Conservation (phyloP, 164 flowering plant genomes). For the Berberis vulgaris region DNA sequence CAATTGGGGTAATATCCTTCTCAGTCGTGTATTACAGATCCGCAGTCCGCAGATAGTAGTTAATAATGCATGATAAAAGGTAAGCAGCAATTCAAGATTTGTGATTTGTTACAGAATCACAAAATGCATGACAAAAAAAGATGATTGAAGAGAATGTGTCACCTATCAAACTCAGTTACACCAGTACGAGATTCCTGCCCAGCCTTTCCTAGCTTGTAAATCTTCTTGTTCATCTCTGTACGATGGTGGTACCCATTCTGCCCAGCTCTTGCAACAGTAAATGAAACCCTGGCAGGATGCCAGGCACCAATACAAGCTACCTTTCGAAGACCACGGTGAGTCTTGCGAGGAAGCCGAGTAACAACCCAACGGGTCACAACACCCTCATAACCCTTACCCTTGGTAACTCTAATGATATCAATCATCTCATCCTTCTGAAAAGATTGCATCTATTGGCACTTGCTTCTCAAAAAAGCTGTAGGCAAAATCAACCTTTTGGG, state of each 20-base stretch:
- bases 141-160: neutral
- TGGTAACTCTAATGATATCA: constrained; percentile 70
- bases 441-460: too few relatives aligned
- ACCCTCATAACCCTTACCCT: constrained; percentile 78
- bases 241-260: constrained; percentile 76
- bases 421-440: constrained; percentile 82
- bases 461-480: too few relatives aligned
- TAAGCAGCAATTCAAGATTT: too few relatives aligned
- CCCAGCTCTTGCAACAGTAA: constrained; percentile 69
- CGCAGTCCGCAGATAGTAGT: too few relatives aligned
- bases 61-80: too few relatives aligned
- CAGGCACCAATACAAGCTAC: constrained; percentile 82
- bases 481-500: too few relatives aligned
- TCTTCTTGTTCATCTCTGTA: constrained; percentile 69
- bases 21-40: too few relatives aligned
- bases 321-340: constrained; percentile 63
- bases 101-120: too few relatives aligned
- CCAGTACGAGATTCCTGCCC: constrained; percentile 55
- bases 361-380: constrained; percentile 81
- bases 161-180: constrained; percentile 58
- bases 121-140: too few relatives aligned
- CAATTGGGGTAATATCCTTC: neutral
- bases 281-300: constrained; percentile 77
- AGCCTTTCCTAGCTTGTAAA: constrained; percentile 59
- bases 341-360: constrained; percentile 73